Evolutionary conservation across 2,329 filamentous ascomycete species (phyloP), one percentile per base, ranked within the genome.

Genomic region (Hypomyces perniciosus): DNA sequence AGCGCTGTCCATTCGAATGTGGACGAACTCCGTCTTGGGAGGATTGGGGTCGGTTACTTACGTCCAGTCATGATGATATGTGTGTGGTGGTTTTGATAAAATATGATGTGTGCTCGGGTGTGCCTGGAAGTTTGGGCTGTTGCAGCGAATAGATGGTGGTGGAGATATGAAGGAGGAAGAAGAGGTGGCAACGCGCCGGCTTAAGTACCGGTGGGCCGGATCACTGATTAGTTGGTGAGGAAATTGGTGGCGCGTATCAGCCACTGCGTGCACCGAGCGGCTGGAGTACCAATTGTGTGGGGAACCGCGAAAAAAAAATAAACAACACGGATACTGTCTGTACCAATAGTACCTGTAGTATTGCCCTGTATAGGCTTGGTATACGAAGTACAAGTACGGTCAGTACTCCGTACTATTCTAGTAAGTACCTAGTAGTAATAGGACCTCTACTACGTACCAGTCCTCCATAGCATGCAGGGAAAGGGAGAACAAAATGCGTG

Each of bases 151-250:
- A 12, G 50, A 29, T 27, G 45, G 41, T 48, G 34, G 40, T 43
- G 35, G 45, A 40, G 50, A 42, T 54, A 58, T 59, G 53, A 49
- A 56, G 54, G 46, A n/a, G 45, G 45, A 43, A 45, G 42, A 44
- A 44, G 40, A 44, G 50, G 61, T 57, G 66, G 68, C 65, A 59
- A 61, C 51, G 44, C 48, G 57, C 52, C 60, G 57, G 61, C 59
- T 71, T 71, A 70, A 70, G 67, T 71, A 71, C 59, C 59, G 58
- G 65, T 65, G 63, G 66, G 62, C 66, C 65, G 58, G 55, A 57
- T 58, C 59, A 60, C 62, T 66, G 65, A 70, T 71, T 67, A 69
- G 63, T 66, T 62, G 53, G 50, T 40, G 39, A 20, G 20, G 20
- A 20, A 20, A 20, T 20, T 20, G 20, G 20, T 20, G 20, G 20